Evolutionary conservation across 208 protist species (phyloP), one percentile per base, ranked within the genome.

Genomic region (Leishmania guyanensis): DNA sequence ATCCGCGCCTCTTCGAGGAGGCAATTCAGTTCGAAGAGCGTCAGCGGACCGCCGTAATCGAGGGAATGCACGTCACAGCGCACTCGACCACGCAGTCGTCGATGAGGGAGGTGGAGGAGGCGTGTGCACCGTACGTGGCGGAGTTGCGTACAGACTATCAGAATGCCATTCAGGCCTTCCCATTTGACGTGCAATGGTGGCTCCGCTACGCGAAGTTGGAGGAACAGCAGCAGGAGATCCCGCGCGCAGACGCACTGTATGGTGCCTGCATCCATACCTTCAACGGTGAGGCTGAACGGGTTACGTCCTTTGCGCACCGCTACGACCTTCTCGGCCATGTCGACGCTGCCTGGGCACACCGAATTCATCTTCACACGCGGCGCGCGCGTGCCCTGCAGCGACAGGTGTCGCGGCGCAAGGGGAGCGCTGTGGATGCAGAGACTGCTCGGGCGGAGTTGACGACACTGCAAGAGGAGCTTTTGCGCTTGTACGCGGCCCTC

Each of bases 161-260:
- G 65, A 91, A 83, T 5, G 90, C 90, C 33, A 90, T 97, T 74
- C 85, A 91, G 73, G 84, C 89, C 16, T 90, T 90, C 78, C 91
- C 92, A 16, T 82, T 90, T 39, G 83, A 94, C 54, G 88, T 86
- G 71, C 74, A 86, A 50, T 88, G 86, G 69, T 96, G 94, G 92
- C 81, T 93, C n/a, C 83, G 79, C 16, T 95, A 92, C 80, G 94
- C 94, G 65, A 89, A 89, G 79, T 79, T 95, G 81, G 94, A 96
- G 86, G 94, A 97, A 78, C 65, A 82, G 65, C 82, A 91, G 64
- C 87, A 79, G 33, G 91, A 94, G 77, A 56, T 85, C 62, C 79
- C 84, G 4, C 89, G 92, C 76, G 87, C 90, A 1, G 84, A 92
- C 70, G 94, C 91, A 12, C 78, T 97, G 29, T 89, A 91, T 73